Percentiles rank a stretch among this genome's conserved stretches.
Conservation (phyloP, 441 rosid species). For the Brassica hybrid region DNA sequence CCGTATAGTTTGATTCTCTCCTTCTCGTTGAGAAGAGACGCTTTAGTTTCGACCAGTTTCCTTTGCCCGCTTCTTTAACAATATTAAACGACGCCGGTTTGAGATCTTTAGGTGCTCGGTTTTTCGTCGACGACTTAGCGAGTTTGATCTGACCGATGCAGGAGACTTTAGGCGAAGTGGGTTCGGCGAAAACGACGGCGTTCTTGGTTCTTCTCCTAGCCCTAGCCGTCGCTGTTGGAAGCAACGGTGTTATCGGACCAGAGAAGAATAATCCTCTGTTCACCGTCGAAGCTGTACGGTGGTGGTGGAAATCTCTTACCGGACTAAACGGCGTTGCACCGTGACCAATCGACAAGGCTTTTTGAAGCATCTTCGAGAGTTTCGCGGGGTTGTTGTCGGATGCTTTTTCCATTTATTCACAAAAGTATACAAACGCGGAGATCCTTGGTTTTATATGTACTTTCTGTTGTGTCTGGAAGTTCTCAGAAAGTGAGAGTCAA, state of each 20-base stretch:
- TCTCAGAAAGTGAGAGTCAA: slow-evolving; percentile 31
- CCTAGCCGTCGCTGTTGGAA: slow-evolving; percentile 64
- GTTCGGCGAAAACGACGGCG: slow-evolving; percentile 60
- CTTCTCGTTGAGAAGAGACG: slow-evolving; percentile 44
- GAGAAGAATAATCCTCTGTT: slow-evolving; percentile 51
- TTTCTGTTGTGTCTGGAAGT: slow-evolving; percentile 25
- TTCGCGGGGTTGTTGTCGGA: slow-evolving; percentile 44
- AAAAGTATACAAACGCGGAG: background rate
- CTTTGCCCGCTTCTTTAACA: slow-evolving; percentile 31
- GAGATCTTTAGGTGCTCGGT: slow-evolving; percentile 26
- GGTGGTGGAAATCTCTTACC: slow-evolving; percentile 47
- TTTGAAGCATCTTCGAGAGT: slow-evolving; percentile 64
- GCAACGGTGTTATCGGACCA: slow-evolving; percentile 58
- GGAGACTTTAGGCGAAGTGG: slow-evolving; percentile 87
- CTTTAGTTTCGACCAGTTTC: slow-evolving; percentile 41
- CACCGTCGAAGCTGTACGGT: slow-evolving; percentile 34
- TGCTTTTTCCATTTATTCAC: slow-evolving; percentile 36
- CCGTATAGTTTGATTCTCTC: slow-evolving; percentile 40
- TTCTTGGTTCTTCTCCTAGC: slow-evolving; percentile 43
- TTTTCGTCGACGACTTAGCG: slow-evolving; percentile 43
- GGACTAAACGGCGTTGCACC: slow-evolving; percentile 72
- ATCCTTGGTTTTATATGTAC: slow-evolving; percentile 9
- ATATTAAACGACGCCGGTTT: slow-evolving; percentile 10
- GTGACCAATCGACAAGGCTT: slow-evolving; percentile 57
- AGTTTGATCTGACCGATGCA: slow-evolving; percentile 93